Evolutionary conservation across 164 flowering plant species (phyloP).

Genomic region (Taxillus chinensis): DNA sequence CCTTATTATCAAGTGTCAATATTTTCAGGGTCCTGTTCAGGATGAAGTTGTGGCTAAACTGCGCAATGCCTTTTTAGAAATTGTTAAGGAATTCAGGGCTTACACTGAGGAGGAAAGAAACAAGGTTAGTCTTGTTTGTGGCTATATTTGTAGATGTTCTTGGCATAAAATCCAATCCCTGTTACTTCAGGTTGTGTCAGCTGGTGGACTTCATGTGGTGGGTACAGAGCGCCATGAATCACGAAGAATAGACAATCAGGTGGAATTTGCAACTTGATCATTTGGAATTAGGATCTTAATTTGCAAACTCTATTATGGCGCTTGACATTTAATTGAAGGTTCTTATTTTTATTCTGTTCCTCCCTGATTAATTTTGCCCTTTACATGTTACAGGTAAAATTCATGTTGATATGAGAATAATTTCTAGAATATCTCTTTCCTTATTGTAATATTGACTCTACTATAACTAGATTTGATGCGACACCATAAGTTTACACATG

Average conservation of each 20-base stretch:
- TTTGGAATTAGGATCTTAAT: background rate
- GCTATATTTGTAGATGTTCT: background rate
- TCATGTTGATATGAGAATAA: too few species aligned
- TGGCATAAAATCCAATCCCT: conserved; percentile 4
- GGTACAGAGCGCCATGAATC: conserved; percentile 99
- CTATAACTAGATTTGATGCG: too few species aligned
- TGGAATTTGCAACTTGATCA: conserved; percentile 11
- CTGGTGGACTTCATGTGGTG: conserved; percentile 97
- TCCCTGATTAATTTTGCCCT: too few species aligned
- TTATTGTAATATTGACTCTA: too few species aligned
- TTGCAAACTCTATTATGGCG: background rate
- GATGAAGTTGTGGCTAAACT: conserved; percentile 82
- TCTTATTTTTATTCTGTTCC: too few species aligned
- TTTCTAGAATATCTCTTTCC: too few species aligned
- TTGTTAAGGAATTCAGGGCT: conserved; percentile 64
- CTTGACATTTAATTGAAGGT: too few species aligned
- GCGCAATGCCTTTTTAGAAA: conserved; percentile 55
- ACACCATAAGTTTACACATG: too few species aligned
- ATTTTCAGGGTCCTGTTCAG: conserved; percentile 68
- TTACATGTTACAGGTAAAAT: too few species aligned
- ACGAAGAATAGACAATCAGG: conserved; percentile 98
- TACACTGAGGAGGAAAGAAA: conserved; percentile 80
- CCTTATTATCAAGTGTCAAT: background rate
- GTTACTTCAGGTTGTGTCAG: conserved; percentile 61
- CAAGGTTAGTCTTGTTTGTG: conserved; percentile 37